Evolutionary conservation across 2,329 filamentous ascomycete species (phyloP).

Genomic region (Penicillium sp.): DNA sequence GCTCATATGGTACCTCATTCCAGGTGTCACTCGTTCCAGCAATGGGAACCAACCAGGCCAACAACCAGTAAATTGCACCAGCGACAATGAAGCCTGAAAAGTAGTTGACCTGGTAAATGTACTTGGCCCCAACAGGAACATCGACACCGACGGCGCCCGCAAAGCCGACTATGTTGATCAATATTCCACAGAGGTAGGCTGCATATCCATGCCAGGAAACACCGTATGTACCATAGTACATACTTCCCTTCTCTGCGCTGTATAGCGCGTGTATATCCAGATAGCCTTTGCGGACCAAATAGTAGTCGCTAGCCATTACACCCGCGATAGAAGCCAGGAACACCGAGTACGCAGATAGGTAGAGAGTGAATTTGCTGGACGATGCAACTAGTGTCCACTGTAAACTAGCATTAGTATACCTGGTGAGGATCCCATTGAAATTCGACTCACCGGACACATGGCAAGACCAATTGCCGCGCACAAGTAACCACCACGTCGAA

Average conservation of each 20-base stretch:
- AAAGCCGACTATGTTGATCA: constrained; percentile 87
- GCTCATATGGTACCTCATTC: constrained; percentile 64
- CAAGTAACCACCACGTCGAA: constrained; percentile 79
- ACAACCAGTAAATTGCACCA: constrained; percentile 62
- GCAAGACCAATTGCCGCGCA: constrained; percentile 74
- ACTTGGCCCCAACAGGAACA: constrained; percentile 74
- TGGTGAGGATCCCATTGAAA: too few species aligned
- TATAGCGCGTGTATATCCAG: constrained; percentile 76
- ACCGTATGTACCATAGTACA: constrained; percentile 74
- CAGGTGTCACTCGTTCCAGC: constrained; percentile 71
- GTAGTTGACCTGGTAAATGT: constrained; percentile 85
- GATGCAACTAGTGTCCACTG: constrained; percentile 67
- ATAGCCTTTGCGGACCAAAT: constrained; percentile 76
- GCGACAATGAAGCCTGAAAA: constrained; percentile 78
- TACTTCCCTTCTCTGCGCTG: constrained; percentile 54
- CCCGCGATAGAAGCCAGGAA: constrained; percentile 86
- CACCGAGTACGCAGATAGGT: constrained; percentile 83
- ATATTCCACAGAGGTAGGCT: constrained; percentile 75
- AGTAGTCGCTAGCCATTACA: constrained; percentile 83
- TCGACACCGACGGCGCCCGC: constrained; percentile 70
- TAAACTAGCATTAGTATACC: not conserved
- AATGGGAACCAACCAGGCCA: constrained; percentile 69
- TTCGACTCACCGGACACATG: constrained; percentile 67
- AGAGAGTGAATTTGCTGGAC: constrained; percentile 81
- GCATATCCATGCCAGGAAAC: constrained; percentile 78